These are phyloP conservation scores for Blastobotrys arbuscula DNA, from an alignment of 1,139 yeast genomes.

Conservation along the genomic window DNA sequence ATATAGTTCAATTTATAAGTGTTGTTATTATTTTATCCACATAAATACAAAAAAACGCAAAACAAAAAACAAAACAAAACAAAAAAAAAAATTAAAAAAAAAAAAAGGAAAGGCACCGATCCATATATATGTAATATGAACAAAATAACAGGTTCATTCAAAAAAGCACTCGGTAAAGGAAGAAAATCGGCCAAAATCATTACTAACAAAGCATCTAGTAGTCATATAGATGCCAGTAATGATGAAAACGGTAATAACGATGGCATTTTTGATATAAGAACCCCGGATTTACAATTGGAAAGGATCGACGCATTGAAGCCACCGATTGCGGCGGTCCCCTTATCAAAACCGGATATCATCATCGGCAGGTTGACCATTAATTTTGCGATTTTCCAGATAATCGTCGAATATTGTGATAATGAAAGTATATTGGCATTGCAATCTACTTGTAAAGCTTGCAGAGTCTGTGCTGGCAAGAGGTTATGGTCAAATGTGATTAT, in stretches of 20 bases:
- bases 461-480: conserved; percentile 4
- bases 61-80: not conserved
- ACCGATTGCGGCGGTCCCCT: not conserved
- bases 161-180: not conserved
- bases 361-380: not conserved
- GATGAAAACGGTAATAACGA: no score
- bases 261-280: no score
- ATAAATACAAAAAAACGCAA: no score
- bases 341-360: not conserved
- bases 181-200: not conserved
- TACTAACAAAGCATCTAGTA: not conserved
- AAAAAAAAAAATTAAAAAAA: not conserved
- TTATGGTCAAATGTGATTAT: conserved; percentile 8
- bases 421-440: conserved; percentile 4
- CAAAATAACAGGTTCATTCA: not conserved
- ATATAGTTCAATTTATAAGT: no score
- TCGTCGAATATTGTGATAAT: conserved; percentile 6
- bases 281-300: not conserved
- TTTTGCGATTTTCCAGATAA: not conserved
- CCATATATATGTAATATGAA: not conserved
- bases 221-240: not conserved
- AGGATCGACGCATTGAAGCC: not conserved
- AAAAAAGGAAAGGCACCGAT: not conserved
- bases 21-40: no score
- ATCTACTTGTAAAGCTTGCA: not conserved